phyloP scores from a whole-genome alignment of 441 rosid species.

The Populus hybrid region DNA sequence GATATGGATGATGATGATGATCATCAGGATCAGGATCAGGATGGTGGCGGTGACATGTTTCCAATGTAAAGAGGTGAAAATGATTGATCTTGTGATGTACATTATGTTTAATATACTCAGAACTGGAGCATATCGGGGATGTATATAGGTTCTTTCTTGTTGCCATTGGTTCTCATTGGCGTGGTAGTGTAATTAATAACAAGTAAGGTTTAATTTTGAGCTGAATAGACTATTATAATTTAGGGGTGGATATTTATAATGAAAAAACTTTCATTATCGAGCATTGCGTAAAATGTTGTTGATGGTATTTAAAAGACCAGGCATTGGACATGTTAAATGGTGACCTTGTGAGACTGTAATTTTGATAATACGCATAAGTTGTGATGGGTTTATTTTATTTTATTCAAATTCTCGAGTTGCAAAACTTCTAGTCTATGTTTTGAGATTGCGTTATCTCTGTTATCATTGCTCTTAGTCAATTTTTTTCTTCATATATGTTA shows the following conservation, averaged over 20 bases:
- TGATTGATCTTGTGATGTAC: conserved; percentile 23
- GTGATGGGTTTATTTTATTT: background rate
- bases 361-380: background rate
- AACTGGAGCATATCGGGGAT: conserved; percentile 18
- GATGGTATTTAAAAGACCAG: background rate
- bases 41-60: conserved; percentile 22
- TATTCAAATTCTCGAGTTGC: background rate
- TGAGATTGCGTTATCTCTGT: background rate
- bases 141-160: conserved; percentile 19
- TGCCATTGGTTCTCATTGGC: background rate
- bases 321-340: background rate
- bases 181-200: background rate
- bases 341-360: background rate
- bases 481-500: background rate
- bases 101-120: conserved; percentile 20
- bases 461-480: background rate
- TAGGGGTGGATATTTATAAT: conserved; percentile 7
- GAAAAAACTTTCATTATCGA: background rate
- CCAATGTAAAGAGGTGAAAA: conserved; percentile 29
- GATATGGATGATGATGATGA: conserved; percentile 33
- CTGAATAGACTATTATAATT: background rate
- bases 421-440: background rate
- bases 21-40: conserved; percentile 17
- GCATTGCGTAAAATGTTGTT: background rate
- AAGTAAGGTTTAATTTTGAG: conserved; percentile 1